phyloP scores from a whole-genome alignment of 75 land plant species.

The Adiantum capillusveneris region DNA sequence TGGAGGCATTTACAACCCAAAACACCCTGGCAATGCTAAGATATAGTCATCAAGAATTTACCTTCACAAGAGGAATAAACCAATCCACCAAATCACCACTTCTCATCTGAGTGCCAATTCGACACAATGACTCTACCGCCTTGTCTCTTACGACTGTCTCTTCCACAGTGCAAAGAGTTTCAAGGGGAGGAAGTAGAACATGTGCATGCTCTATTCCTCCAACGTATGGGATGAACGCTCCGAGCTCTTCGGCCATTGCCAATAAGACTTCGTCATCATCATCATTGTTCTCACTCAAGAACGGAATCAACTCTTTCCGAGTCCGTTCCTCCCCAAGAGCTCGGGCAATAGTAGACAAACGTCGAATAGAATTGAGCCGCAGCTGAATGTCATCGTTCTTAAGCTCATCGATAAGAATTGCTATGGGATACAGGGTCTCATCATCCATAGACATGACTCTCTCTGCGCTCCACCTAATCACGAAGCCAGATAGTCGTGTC shows the following conservation, averaged over 20 bases:
- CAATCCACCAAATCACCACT: slow-evolving; percentile 76
- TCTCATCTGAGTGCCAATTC: slow-evolving; percentile 89
- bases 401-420: slow-evolving; percentile 85
- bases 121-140: slow-evolving; percentile 86
- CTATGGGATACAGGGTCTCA: slow-evolving; percentile 83
- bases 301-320: slow-evolving; percentile 86
- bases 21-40: slow-evolving; percentile 5
- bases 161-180: slow-evolving; percentile 89
- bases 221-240: slow-evolving; percentile 89
- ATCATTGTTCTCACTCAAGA: slow-evolving; percentile 88
- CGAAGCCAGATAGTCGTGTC: too few species aligned
- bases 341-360: slow-evolving; percentile 85
- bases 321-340: slow-evolving; percentile 94
- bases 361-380: slow-evolving; percentile 82
- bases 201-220: slow-evolving; percentile 92
- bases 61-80: slow-evolving; percentile 92
- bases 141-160: slow-evolving; percentile 94
- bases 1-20: too few species aligned
- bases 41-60: slow-evolving; percentile 10
- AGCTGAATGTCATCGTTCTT: slow-evolving; percentile 94
- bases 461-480: not conserved
- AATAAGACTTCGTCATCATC: slow-evolving; percentile 95
- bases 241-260: slow-evolving; percentile 95
- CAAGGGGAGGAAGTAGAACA: slow-evolving; percentile 83
- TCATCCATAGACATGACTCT: slow-evolving; percentile 45